These are phyloP conservation scores for Triticum monococcum DNA, from an alignment of 176 grass and related monocot species.

Conservation along the genomic window DNA sequence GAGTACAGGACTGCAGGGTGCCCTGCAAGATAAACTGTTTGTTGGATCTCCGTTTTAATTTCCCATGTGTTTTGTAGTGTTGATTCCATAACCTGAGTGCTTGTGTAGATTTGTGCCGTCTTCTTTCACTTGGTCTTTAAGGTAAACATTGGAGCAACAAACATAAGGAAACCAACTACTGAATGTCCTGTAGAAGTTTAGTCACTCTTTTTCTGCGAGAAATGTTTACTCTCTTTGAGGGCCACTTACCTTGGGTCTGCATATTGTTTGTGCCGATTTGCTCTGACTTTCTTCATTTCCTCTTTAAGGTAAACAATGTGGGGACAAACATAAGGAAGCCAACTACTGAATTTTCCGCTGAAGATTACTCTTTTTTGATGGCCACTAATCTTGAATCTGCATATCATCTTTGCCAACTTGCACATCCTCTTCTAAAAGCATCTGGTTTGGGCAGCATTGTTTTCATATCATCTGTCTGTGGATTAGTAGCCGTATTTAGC, in stretches of 20 bases:
- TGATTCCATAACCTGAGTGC: neutral
- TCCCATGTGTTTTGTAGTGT: neutral
- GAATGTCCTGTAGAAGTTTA: slow-evolving; percentile 54
- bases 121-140: slow-evolving; percentile 1
- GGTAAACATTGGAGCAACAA: slow-evolving; percentile 62
- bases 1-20: neutral
- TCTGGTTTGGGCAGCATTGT: slow-evolving; percentile 65
- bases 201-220: slow-evolving; percentile 12
- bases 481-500: slow-evolving; percentile 10
- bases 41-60: neutral
- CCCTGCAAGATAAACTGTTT: neutral
- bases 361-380: slow-evolving; percentile 74
- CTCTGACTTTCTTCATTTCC: neutral
- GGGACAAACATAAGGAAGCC: slow-evolving; percentile 62
- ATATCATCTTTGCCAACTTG: slow-evolving; percentile 69
- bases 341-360: slow-evolving; percentile 47
- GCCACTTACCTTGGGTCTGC: slow-evolving; percentile 56
- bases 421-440: slow-evolving; percentile 76
- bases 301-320: slow-evolving; percentile 65
- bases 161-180: slow-evolving; percentile 41
- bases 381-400: slow-evolving; percentile 69
- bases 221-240: slow-evolving; percentile 37
- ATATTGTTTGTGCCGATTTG: slow-evolving; percentile 20
- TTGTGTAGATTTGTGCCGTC: neutral
- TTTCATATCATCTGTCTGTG: slow-evolving; percentile 62